Conservation (phyloP, 2,329 filamentous ascomycete genomes). For the Aureobasidium musti region DNA sequence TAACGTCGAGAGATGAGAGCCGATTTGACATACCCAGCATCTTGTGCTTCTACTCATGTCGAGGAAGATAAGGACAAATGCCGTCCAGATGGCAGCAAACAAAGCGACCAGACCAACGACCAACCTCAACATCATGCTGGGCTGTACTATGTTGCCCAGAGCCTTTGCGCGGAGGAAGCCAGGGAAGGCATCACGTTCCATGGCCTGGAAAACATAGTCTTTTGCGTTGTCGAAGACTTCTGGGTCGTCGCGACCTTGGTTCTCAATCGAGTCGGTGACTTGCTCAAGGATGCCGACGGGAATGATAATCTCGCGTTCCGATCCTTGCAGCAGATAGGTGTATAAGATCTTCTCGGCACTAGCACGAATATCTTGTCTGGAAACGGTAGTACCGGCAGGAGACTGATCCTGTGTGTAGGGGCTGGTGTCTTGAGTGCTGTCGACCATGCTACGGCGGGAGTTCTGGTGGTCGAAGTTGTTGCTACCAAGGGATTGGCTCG, state of each 20-base stretch:
- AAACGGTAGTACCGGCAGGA: conserved; percentile 73
- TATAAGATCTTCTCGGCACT: conserved; percentile 99
- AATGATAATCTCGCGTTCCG: conserved; percentile 92
- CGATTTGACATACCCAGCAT: conserved; percentile 70
- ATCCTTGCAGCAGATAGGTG: conserved; percentile 91
- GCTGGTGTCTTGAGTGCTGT: conserved; percentile 52
- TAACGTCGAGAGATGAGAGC: not conserved
- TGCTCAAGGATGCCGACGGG: conserved; percentile 83
- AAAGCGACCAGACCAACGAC: conserved; percentile 82
- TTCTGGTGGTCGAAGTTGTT: conserved; percentile 52
- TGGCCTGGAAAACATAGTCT: conserved; percentile 99
- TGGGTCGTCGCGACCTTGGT: conserved; percentile 88
- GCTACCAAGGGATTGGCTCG: conserved; percentile 52
- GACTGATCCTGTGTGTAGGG: conserved; percentile 43
- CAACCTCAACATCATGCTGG: conserved; percentile 81
- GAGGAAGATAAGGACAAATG: conserved; percentile 90
- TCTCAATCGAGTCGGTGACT: conserved; percentile 85
- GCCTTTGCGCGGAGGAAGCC: conserved; percentile 95
- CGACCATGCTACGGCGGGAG: conserved; percentile 61
- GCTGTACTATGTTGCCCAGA: conserved; percentile 89
- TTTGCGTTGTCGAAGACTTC: conserved; percentile 97
- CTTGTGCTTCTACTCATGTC: conserved; percentile 71
- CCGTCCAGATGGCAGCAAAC: conserved; percentile 92
- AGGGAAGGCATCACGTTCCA: conserved; percentile 99
- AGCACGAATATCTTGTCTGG: conserved; percentile 84